Percentiles rank a stretch among this genome's conserved stretches.
Evolutionary conservation across 2,329 filamentous ascomycete species (phyloP).

Genomic region (Fusarium virguliforme): DNA sequence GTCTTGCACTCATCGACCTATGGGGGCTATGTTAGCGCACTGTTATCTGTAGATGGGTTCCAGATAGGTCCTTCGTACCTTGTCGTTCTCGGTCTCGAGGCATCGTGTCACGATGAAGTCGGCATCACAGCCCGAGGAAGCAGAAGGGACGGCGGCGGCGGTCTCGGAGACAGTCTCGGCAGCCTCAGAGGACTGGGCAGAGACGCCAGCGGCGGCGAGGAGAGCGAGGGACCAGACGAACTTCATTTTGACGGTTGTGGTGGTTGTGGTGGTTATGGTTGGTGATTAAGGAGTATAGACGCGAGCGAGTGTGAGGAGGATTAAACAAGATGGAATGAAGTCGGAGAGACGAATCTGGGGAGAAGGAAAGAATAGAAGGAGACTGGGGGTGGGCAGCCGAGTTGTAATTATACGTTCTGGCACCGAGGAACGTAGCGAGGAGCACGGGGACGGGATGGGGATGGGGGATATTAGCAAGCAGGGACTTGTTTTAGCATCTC

Average conservation of each 20-base stretch:
- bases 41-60: background rate
- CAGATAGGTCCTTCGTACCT: slow-evolving; percentile 48
- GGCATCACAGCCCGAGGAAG: slow-evolving; percentile 59
- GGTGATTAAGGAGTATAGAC: slow-evolving; percentile 2
- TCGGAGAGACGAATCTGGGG: slow-evolving; percentile 17
- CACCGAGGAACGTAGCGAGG: slow-evolving; percentile 11
- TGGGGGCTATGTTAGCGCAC: slow-evolving; percentile 8
- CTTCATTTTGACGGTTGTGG: slow-evolving; percentile 61
- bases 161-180: slow-evolving; percentile 39
- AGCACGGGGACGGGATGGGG: slow-evolving; percentile 33
- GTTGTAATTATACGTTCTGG: slow-evolving; percentile 35
- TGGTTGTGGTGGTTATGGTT: slow-evolving; percentile 2
- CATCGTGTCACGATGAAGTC: slow-evolving; percentile 66
- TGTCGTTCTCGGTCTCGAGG: slow-evolving; percentile 59
- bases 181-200: slow-evolving; percentile 51
- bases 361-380: slow-evolving; percentile 21
- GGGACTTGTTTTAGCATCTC: slow-evolving; percentile 39
- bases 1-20: slow-evolving; percentile 57
- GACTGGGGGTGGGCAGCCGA: slow-evolving; percentile 10
- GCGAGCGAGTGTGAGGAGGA: background rate
- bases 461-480: slow-evolving; percentile 39
- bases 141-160: slow-evolving; percentile 50
- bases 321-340: slow-evolving; percentile 22
- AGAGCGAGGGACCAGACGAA: slow-evolving; percentile 61
- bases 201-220: slow-evolving; percentile 56